Base-by-base conservation (phyloP, 371 early-diverging fungal species). In the Mortierella sp. region DNA sequence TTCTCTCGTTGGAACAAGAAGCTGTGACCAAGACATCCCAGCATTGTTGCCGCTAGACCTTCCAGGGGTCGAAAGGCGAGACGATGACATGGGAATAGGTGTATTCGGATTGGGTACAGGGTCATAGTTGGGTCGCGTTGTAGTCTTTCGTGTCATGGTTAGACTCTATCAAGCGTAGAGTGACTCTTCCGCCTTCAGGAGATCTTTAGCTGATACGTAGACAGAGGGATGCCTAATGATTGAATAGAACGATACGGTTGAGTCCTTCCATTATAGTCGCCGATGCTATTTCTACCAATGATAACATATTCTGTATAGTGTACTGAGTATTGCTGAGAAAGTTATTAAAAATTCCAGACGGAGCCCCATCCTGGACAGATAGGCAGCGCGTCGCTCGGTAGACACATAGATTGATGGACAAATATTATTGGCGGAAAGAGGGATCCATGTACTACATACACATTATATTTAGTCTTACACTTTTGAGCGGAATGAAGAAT, bases 1-100 rank as follows among this genome's bases (percentile, higher is more conserved):
- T 32, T 55, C 61, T 29, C 54, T 47, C 19, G 66, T 45, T 9
- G 66, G 76, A 29, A 66, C 70, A 8, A 76, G 31, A 17, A 26
- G 58, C 13, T 58, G 68, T 42, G 47, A 28, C 68, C 49, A n/a
- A 3, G 22, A 29, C 43, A 37, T 57, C 35, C 19, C 32, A 6
- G 9, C 55, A 23, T 17, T 37, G 35, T 61, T 54, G 34, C 29
- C 45, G 26, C n/a, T n/a, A n/a, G 34, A 28, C 28, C 74, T 42
- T 31, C 40, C 42, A 22, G 61, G 12, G 19, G 53, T 35, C 34
- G 71, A 37, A 29, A 17, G 9, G 23, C 62, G 58, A 15, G 71
- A 64, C 2, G 71, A 63, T 9, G 70, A 45, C 56, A 63, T 64
- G 0, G 72, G 77, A 68, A 68, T 58, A 0, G 76, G 31, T 26